These are phyloP conservation scores for Leccinum rimulosum DNA, from an alignment of 768 basidiomycete genomes.

Conservation along the genomic window DNA sequence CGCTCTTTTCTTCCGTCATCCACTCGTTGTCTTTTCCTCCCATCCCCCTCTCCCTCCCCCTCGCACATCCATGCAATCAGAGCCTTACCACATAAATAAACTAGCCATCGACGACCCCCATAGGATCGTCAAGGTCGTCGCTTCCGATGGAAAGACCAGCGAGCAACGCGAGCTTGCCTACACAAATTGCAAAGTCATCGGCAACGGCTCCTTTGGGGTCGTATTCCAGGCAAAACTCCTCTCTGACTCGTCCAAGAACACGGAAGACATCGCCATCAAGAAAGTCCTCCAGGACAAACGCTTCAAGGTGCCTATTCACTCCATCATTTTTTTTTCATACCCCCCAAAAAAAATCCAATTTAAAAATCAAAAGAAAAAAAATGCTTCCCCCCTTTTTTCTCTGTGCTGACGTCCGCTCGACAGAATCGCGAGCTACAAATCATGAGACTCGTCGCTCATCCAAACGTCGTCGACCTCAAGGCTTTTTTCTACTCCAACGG, in stretches of 20 bases:
- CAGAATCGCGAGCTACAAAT: constrained; percentile 99
- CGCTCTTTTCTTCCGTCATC: constrained; percentile 23
- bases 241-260: constrained; percentile 53
- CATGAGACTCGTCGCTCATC: constrained; percentile 95
- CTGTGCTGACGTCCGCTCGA: constrained; percentile 12
- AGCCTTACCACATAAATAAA: constrained; percentile 25
- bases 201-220: constrained; percentile 98
- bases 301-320: constrained; percentile 79
- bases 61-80: constrained; percentile 26
- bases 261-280: constrained; percentile 98
- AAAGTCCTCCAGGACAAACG: constrained; percentile 99
- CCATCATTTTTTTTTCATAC: constrained; percentile 4
- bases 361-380: background rate
- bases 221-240: constrained; percentile 95
- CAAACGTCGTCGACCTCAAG: constrained; percentile 95
- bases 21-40: constrained; percentile 39
- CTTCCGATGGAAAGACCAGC: constrained; percentile 91
- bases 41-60: constrained; percentile 20
- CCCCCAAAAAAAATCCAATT: background rate
- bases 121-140: constrained; percentile 92
- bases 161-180: constrained; percentile 87
- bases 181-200: constrained; percentile 97
- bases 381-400: background rate
- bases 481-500: constrained; percentile 99
- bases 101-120: constrained; percentile 93